These are phyloP conservation scores for Fusarium buharicum DNA, from an alignment of 2,329 filamentous ascomycete genomes.

Conservation along the genomic window DNA sequence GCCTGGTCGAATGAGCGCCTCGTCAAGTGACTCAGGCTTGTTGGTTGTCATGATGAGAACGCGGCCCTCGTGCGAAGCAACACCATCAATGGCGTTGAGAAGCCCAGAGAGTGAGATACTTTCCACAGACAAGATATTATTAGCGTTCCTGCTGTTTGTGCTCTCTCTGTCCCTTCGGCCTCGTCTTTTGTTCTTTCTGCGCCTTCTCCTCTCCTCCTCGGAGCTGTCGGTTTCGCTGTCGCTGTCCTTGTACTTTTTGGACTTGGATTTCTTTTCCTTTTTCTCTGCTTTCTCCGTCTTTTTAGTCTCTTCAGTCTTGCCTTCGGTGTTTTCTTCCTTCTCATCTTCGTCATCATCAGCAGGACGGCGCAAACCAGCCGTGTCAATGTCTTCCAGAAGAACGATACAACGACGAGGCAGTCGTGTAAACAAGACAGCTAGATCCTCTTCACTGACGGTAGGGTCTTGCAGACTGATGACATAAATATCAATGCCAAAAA, in stretches of 20 bases:
- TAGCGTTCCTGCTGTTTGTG: conserved; percentile 39
- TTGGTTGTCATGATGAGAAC: conserved; percentile 88
- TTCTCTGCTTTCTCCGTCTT: conserved; percentile 19
- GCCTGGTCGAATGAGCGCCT: conserved; percentile 78
- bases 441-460: conserved; percentile 69
- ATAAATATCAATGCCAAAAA: conserved; percentile 74
- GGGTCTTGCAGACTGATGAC: conserved; percentile 67
- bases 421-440: conserved; percentile 67
- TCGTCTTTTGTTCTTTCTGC: conserved; percentile 33
- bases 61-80: conserved; percentile 80
- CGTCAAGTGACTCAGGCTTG: conserved; percentile 76
- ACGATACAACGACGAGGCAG: conserved; percentile 73
- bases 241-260: conserved; percentile 43
- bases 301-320: conserved; percentile 9
- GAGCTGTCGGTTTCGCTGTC: conserved; percentile 42
- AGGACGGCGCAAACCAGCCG: conserved; percentile 65
- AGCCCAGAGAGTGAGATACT: conserved; percentile 81
- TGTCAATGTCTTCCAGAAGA: conserved; percentile 76
- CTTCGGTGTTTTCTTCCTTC: conserved; percentile 23
- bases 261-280: conserved; percentile 44
- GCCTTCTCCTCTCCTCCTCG: conserved; percentile 38
- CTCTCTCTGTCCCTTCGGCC: conserved; percentile 31
- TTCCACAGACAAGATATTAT: conserved; percentile 40
- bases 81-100: conserved; percentile 85
- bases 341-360: conserved; percentile 47